Evolutionary conservation across 1,284 basidiomycete species (phyloP), one percentile per base, ranked within the genome.

Genomic region (Puccinia novopanici): DNA sequence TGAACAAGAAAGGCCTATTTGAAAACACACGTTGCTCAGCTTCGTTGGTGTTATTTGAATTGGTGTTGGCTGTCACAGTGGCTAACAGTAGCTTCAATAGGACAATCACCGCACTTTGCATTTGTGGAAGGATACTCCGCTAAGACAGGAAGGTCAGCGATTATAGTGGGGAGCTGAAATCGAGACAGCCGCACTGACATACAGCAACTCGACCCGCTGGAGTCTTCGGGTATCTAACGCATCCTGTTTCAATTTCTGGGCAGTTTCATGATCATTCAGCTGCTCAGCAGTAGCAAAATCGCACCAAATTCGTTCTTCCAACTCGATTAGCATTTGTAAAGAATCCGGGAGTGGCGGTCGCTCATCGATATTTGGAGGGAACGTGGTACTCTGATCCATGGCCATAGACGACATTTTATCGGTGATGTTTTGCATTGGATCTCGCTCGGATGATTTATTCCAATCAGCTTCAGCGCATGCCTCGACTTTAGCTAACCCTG

Each of bases 81-180:
- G 94, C 94, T 65, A 95, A 87, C 24, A 95, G 87, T 24, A 96
- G 88, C 86, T 97, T 98, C 82, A 95, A 88, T 40, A 96, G 87
- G 12, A 97, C 94, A 17, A 96, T 89, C 3, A 96, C 94, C 89
- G 93, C 93, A 68, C 91, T 92, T 57, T 92, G 92, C 78, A 96
- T 87, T 13, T 91, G 90, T 0, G 94, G 92, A 52, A 98, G 88
- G 42, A 92, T 91, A 27, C 92, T 89, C 84, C 87, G 85, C 76
- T 79, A 50, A 48, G 19, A 57, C n/a, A 37, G 24, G 30, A n/a
- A 55, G 24, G 76, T 70, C 57, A 63, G 37, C 34, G 42, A 15
- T 30, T 22, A 70, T n/a, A 71, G 50, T 4, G 40, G 34, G 50
- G 55, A 27, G 34, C 55, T 15, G 3, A 50, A 24, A 37, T 0